phyloP scores from a whole-genome alignment of 495 filamentous ascomycete genomes.

The Lentithecium fluviatile region DNA sequence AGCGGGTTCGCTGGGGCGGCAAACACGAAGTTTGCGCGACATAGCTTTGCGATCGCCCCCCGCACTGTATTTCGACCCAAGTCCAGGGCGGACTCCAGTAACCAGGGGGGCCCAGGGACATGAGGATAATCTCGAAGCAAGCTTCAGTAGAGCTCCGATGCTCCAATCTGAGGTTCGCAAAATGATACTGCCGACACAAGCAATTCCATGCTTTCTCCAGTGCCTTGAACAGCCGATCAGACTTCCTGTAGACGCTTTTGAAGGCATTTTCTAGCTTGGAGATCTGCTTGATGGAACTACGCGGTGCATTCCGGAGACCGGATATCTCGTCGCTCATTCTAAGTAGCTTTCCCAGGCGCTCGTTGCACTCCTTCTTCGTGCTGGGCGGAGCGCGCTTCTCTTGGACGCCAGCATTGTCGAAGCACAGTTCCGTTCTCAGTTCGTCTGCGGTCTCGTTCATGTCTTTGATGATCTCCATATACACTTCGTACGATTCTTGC shows the following conservation, averaged over 20 bases:
- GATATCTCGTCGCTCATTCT: slow-evolving; percentile 40
- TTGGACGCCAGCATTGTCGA: slow-evolving; percentile 18
- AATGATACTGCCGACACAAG: slow-evolving; percentile 36
- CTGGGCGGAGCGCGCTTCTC: slow-evolving; percentile 13
- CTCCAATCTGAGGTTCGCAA: slow-evolving; percentile 37
- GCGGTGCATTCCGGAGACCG: slow-evolving; percentile 2
- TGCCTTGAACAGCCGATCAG: slow-evolving; percentile 39
- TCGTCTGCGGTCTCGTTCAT: slow-evolving; percentile 20
- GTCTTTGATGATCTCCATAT: slow-evolving; percentile 23
- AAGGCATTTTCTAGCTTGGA: slow-evolving; percentile 12
- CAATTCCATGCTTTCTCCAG: slow-evolving; percentile 41
- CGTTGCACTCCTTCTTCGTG: slow-evolving; percentile 36
- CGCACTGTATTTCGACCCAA: slow-evolving; percentile 20
- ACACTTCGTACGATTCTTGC: slow-evolving; percentile 24
- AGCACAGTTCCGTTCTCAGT: slow-evolving; percentile 13
- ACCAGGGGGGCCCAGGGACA: slow-evolving; percentile 9
- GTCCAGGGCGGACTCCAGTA: slow-evolving; percentile 4
- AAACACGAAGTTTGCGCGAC: no score
- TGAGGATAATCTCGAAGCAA: slow-evolving; percentile 25
- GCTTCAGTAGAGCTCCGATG: slow-evolving; percentile 35
- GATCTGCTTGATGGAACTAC: neutral
- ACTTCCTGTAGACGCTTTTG: slow-evolving; percentile 14
- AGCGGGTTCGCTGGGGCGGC: no score
- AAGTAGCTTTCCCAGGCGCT: slow-evolving; percentile 42
- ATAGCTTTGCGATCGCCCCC: no score